A percentile compares a stretch with the other conserved stretches of the same genome.
Conservation (phyloP, 208 protist genomes). For the Borovskyia barvae region DNA sequence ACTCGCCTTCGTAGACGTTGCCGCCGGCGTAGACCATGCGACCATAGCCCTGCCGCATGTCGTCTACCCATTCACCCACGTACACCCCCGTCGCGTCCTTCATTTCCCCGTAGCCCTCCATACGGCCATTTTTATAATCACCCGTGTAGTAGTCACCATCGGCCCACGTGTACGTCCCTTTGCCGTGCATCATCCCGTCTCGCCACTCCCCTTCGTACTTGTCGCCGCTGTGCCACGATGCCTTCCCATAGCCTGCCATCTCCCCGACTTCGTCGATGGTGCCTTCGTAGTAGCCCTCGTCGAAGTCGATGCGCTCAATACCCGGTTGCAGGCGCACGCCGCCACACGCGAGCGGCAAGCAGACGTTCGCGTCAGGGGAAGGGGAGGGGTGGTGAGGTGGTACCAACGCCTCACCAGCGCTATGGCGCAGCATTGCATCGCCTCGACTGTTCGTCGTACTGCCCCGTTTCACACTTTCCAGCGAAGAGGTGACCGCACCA, state of each 20-base stretch:
- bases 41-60: slow-evolving; percentile 79
- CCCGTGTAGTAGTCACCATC: slow-evolving; percentile 79
- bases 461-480: no score
- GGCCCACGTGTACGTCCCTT: slow-evolving; percentile 74
- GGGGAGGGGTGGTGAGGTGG: no score
- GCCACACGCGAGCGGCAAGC: slow-evolving; percentile 28
- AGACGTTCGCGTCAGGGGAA: no score
- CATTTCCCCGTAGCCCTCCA: slow-evolving; percentile 79
- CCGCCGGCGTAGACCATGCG: slow-evolving; percentile 74
- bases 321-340: slow-evolving; percentile 39
- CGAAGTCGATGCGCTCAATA: slow-evolving; percentile 61
- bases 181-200: slow-evolving; percentile 68
- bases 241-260: slow-evolving; percentile 77
- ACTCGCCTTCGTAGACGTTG: slow-evolving; percentile 87
- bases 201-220: slow-evolving; percentile 81
- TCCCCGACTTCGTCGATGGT: slow-evolving; percentile 63
- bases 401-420: no score
- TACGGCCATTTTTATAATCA: slow-evolving; percentile 55
- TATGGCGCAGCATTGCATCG: no score
- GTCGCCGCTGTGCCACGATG: slow-evolving; percentile 77
- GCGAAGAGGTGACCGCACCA: no score
- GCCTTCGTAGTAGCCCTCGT: slow-evolving; percentile 77
- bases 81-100: slow-evolving; percentile 79
- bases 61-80: slow-evolving; percentile 81
- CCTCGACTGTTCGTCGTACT: no score